phyloP scores from a whole-genome alignment of 495 filamentous ascomycete genomes.

The Darksidea phi region DNA sequence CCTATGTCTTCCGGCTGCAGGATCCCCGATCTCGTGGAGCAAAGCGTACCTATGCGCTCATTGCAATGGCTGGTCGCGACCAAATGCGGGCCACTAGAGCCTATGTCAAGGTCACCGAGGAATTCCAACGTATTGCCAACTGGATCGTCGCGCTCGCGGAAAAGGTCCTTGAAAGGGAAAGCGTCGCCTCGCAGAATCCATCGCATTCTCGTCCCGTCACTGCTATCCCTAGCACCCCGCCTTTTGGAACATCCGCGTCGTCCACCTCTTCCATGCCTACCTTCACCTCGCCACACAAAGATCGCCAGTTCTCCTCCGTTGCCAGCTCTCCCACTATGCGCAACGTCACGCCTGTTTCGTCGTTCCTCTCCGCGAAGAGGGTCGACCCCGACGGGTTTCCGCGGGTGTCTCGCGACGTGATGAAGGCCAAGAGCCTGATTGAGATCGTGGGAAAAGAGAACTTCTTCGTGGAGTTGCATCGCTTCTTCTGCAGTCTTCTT shows the following conservation, averaged over 20 bases:
- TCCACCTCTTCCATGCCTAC: slow-evolving; percentile 30
- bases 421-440: slow-evolving; percentile 72
- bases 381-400: slow-evolving; percentile 59
- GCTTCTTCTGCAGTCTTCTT: slow-evolving; percentile 54
- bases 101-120: slow-evolving; percentile 68
- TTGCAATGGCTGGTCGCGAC: slow-evolving; percentile 73
- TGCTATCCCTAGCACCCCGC: slow-evolving; percentile 22
- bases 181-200: slow-evolving; percentile 29
- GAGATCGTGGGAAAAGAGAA: slow-evolving; percentile 84
- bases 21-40: slow-evolving; percentile 86
- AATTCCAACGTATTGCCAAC: slow-evolving; percentile 74
- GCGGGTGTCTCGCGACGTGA: slow-evolving; percentile 46
- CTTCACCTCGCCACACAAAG: slow-evolving; percentile 23
- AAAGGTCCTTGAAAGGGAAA: slow-evolving; percentile 38
- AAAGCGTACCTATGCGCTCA: slow-evolving; percentile 79
- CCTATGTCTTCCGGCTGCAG: slow-evolving; percentile 85
- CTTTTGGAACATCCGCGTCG: slow-evolving; percentile 25
- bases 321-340: slow-evolving; percentile 30
- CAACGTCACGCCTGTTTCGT: slow-evolving; percentile 58
- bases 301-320: slow-evolving; percentile 15
- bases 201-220: slow-evolving; percentile 37
- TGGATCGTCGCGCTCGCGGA: slow-evolving; percentile 69
- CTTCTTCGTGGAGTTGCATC: slow-evolving; percentile 86
- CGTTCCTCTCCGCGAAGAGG: slow-evolving; percentile 62
- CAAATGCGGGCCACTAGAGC: slow-evolving; percentile 72